These are phyloP conservation scores for Aquilaria yunnanensis DNA, from an alignment of 345 rosid species.

Conservation along the genomic window DNA sequence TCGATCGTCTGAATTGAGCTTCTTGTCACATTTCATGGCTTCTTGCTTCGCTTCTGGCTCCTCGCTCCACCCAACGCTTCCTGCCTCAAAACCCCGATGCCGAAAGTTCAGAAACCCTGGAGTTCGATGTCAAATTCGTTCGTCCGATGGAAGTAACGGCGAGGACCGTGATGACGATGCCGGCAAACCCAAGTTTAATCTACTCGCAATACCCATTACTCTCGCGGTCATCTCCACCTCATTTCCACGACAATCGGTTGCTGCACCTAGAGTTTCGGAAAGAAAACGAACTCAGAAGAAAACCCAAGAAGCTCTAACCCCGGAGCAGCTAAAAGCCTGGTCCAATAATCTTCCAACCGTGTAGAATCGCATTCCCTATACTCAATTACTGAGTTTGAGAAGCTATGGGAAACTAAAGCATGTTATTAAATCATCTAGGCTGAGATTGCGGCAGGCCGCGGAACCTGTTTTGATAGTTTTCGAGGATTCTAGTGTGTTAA, in stretches of 20 bases:
- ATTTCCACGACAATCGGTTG: constrained; percentile 38
- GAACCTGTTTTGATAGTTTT: constrained; percentile 74
- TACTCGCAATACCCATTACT: constrained; percentile 58
- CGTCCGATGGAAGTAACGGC: constrained; percentile 12
- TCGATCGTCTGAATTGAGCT: background rate
- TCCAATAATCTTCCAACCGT: constrained; percentile 62
- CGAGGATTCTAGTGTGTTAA: constrained; percentile 70
- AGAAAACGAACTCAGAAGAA: constrained; percentile 53
- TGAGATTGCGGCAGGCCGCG: constrained; percentile 32
- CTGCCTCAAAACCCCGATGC: constrained; percentile 21
- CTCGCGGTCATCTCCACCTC: constrained; percentile 61
- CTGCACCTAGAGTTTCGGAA: constrained; percentile 41
- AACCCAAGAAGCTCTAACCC: constrained; percentile 48
- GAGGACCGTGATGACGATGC: constrained; percentile 15
- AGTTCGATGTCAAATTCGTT: constrained; percentile 32
- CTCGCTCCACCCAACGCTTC: constrained; percentile 19
- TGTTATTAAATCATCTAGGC: constrained; percentile 63
- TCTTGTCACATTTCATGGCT: constrained; percentile 26
- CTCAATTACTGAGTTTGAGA: constrained; percentile 53
- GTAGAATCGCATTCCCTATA: constrained; percentile 59
- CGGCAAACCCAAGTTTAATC: constrained; percentile 30
- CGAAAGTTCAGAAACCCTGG: constrained; percentile 19
- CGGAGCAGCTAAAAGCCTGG: constrained; percentile 78
- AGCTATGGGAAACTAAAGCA: constrained; percentile 65
- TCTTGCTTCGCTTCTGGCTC: constrained; percentile 37